Percentiles rank a stretch among this genome's conserved stretches.
Conservation (phyloP, 2,329 filamentous ascomycete genomes). For the Neospermospora avenae region DNA sequence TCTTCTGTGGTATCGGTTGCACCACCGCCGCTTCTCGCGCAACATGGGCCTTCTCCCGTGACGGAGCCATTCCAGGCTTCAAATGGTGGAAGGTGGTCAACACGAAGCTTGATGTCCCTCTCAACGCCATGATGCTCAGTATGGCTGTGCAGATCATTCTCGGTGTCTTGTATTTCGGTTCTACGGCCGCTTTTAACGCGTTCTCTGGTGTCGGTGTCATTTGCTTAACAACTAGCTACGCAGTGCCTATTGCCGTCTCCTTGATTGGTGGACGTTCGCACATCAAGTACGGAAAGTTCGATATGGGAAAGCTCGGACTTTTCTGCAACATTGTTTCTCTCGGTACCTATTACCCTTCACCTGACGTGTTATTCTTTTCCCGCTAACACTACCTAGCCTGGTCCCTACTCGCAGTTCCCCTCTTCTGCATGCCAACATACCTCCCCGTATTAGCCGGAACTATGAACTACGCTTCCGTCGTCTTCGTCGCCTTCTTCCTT, state of each 20-base stretch:
- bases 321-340: conserved; percentile 51
- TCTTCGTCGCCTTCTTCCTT: conserved; percentile 64
- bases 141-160: conserved; percentile 63
- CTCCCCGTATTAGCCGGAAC: conserved; percentile 56
- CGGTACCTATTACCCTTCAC: background rate
- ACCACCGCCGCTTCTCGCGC: conserved; percentile 66
- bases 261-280: conserved; percentile 54
- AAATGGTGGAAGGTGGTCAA: conserved; percentile 60
- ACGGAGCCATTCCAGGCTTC: conserved; percentile 65
- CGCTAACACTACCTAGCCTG: conserved; percentile 46
- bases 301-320: conserved; percentile 58
- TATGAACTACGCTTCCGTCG: conserved; percentile 62
- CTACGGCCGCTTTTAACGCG: conserved; percentile 66
- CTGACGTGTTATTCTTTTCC: no score
- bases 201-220: conserved; percentile 70
- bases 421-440: conserved; percentile 69
- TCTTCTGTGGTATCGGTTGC: conserved; percentile 67
- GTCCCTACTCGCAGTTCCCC: conserved; percentile 65
- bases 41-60: conserved; percentile 67
- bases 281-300: conserved; percentile 52
- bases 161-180: conserved; percentile 67
- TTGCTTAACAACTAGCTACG: conserved; percentile 65
- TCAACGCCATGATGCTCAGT: conserved; percentile 71
- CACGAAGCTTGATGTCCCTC: conserved; percentile 57
- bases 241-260: conserved; percentile 62